These are phyloP conservation scores for Agaricus blazei DNA, from an alignment of 768 basidiomycete genomes.

Conservation along the genomic window DNA sequence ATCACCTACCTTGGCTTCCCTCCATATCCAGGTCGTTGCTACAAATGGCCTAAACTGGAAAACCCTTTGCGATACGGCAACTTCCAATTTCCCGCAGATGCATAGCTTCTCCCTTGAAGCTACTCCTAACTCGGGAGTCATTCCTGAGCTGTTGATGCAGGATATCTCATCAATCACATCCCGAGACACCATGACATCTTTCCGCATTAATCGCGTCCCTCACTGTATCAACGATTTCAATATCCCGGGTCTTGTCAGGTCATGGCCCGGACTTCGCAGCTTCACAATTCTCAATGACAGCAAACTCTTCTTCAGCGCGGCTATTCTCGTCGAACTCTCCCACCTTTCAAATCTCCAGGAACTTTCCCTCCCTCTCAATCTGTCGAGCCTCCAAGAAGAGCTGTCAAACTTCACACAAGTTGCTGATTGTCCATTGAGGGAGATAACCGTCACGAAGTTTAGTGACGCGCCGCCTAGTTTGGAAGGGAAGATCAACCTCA, in stretches of 20 bases:
- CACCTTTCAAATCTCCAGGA: neutral
- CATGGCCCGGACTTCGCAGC: constrained; percentile 1
- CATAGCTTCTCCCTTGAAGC: neutral
- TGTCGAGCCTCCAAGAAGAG: neutral
- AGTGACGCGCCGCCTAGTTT: neutral
- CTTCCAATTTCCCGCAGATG: neutral
- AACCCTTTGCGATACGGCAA: neutral
- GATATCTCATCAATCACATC: neutral
- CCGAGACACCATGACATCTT: neutral
- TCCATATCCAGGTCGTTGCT: neutral
- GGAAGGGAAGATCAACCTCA: neutral
- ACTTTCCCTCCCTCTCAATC: neutral
- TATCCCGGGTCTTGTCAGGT: neutral
- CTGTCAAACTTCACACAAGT: neutral
- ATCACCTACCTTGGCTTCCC: neutral
- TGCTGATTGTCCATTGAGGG: neutral
- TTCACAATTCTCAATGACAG: constrained; percentile 2
- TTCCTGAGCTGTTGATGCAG: constrained; percentile 3
- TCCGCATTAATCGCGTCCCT: neutral
- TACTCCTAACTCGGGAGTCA: neutral
- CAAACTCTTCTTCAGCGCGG: neutral
- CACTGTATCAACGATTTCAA: constrained; percentile 2
- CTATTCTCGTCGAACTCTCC: neutral
- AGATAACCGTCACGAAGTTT: constrained; percentile 1
- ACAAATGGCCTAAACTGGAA: neutral